Conservation (phyloP, 2,329 filamentous ascomycete species). For the Penicillium psychrosexuale region DNA sequence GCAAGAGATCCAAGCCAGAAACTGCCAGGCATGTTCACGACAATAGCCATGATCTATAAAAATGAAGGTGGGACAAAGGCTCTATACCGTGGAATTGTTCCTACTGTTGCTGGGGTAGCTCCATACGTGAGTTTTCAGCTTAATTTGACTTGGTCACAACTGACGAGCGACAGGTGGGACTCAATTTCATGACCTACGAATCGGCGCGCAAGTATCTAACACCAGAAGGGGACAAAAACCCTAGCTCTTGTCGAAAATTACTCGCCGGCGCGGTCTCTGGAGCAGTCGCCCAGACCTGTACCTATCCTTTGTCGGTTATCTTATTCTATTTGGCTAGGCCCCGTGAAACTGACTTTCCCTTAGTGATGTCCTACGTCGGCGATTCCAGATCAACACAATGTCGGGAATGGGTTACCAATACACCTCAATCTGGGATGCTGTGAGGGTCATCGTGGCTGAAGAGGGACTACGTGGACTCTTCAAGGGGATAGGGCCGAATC, state of each 20-base stretch:
- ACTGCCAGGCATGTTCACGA: conserved; percentile 88
- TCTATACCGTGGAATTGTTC: conserved; percentile 90
- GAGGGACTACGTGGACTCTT: conserved; percentile 86
- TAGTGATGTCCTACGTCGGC: conserved; percentile 84
- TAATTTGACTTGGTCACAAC: neutral
- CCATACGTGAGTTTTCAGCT: conserved; percentile 66
- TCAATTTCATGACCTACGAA: conserved; percentile 99
- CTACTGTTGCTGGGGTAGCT: conserved; percentile 90
- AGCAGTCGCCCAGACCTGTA: conserved; percentile 93
- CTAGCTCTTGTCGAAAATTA: conserved; percentile 74
- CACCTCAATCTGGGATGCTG: conserved; percentile 77
- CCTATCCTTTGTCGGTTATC: conserved; percentile 83
- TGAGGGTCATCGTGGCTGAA: conserved; percentile 74
- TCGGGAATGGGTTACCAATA: conserved; percentile 97
- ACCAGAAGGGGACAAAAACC: conserved; percentile 80
- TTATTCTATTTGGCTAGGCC: neutral
- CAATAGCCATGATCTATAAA: conserved; percentile 79
- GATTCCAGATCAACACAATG: conserved; percentile 99
- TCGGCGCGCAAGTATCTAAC: conserved; percentile 80
- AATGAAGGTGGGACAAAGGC: conserved; percentile 81
- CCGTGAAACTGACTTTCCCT: conserved; percentile 7
- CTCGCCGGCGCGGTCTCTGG: conserved; percentile 91
- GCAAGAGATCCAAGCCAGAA: conserved; percentile 56
- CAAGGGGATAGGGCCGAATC: conserved; percentile 92
- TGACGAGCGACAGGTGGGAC: conserved; percentile 63